Conservation (phyloP, 2,329 filamentous ascomycete genomes). For the Epichloe baconii region DNA sequence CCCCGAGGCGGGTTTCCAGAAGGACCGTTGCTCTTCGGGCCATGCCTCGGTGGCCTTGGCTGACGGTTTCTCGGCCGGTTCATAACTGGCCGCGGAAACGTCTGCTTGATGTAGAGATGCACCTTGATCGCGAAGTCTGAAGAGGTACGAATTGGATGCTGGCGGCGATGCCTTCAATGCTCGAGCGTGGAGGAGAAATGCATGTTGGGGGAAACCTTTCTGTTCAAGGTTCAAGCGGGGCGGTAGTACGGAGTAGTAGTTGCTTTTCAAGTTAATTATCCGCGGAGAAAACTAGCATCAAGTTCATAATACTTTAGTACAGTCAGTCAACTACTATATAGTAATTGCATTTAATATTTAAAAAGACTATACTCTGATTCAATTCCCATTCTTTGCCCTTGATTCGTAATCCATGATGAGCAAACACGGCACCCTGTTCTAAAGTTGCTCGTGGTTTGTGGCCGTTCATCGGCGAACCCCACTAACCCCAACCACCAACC, state of each 20-base stretch:
- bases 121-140: background rate
- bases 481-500: too few relatives aligned
- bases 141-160: background rate
- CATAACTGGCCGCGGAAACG: constrained; percentile 24
- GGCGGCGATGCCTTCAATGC: too few relatives aligned
- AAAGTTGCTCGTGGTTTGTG: too few relatives aligned
- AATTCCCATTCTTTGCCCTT: background rate
- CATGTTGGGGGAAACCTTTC: too few relatives aligned
- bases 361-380: background rate
- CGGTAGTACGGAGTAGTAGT: too few relatives aligned
- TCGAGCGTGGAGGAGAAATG: too few relatives aligned
- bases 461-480: too few relatives aligned
- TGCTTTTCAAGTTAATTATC: too few relatives aligned
- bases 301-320: background rate
- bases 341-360: accelerated
- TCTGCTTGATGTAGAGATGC: too few relatives aligned
- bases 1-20: constrained; percentile 6
- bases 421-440: too few relatives aligned
- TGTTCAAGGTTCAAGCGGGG: too few relatives aligned
- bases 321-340: background rate
- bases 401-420: background rate
- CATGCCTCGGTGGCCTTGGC: constrained; percentile 10
- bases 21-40: background rate
- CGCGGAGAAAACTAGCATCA: background rate
- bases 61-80: constrained; percentile 22